These are phyloP conservation scores for Globisporangium cederbergense DNA, from an alignment of 352 stramenopile genomes.

Conservation along the genomic window DNA sequence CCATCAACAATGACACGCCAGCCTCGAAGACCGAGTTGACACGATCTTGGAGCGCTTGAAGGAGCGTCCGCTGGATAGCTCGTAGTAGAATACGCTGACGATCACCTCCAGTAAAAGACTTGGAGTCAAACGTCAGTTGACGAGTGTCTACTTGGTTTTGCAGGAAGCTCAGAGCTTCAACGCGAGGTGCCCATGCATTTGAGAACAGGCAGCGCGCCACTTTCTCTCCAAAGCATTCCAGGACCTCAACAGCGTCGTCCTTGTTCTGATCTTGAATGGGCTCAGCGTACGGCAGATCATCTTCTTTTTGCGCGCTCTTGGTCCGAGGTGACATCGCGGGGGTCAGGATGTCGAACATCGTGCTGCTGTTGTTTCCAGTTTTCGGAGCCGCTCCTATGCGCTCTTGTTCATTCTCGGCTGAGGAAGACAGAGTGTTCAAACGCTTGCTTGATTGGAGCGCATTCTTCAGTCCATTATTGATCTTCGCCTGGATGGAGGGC, in stretches of 20 bases:
- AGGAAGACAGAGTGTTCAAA: conserved; percentile 20
- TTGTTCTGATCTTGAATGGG: conserved; percentile 64
- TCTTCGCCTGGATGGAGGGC: conserved; percentile 74
- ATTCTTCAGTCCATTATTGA: conserved; percentile 76
- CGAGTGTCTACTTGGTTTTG: conserved; percentile 64
- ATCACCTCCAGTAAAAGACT: conserved; percentile 1
- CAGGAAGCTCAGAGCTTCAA: conserved; percentile 75
- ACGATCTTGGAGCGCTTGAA: conserved; percentile 63
- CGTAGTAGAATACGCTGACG: not conserved
- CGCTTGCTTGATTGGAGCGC: conserved; percentile 67
- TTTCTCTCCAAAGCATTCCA: conserved; percentile 69
- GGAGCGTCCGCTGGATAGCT: conserved; percentile 47
- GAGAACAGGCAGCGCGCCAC: conserved; percentile 73
- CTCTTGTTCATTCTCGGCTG: not conserved
- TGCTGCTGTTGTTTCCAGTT: not conserved
- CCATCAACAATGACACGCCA: conserved; percentile 63
- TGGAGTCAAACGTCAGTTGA: conserved; percentile 38
- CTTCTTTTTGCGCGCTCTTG: conserved; percentile 61
- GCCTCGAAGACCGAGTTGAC: conserved; percentile 81
- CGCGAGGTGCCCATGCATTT: conserved; percentile 74
- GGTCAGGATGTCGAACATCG: conserved; percentile 25
- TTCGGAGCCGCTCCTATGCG: not conserved
- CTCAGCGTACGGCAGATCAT: conserved; percentile 78
- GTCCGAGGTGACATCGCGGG: conserved; percentile 29
- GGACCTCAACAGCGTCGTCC: conserved; percentile 35